Base-by-base conservation (phyloP, 495 filamentous ascomycete species). In the Penicillium pancosmium region DNA sequence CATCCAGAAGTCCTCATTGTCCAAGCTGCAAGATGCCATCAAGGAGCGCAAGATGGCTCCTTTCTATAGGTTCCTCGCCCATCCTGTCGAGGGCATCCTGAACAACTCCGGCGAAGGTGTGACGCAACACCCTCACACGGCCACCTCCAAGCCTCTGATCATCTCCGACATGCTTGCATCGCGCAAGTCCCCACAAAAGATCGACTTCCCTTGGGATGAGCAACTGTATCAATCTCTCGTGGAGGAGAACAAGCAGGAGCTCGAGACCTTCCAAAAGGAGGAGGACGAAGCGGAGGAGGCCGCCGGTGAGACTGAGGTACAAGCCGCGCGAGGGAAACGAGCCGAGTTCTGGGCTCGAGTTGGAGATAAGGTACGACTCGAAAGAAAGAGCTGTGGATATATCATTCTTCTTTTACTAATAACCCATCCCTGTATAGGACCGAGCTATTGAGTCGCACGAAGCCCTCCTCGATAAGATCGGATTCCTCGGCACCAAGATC, bases 331-430 rank as follows among this genome's bases (percentile, higher is more conserved):
- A 72, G 92, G 93, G 49, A 98, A 98, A 81, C 83, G 92, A 65
- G 94, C 95, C 34, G 94, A 98, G 69, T 94, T 94, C 77, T 97
- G 88, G 82, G 92, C 95, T 31, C 82, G 90, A 57, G 89, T 97
- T 56, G 93, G 91, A 57, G 94, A 98, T 73, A 98, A 98, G 88
- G 93, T 96, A 79, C 52, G 84, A 58, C 27, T 33, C 18, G 21
- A 25, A 35, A 19, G 19, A 35, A 23, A 7, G 12, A 16, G 6
- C 16, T 44, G 4, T 18, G 16, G 9, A 44, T 19, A 19, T 19
- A 9, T 44, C 41, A n/a, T 44, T 16, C 16, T 44, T 8, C 15
- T 12, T 46, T 13, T 48, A 27, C 7, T 27, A 25, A 48, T 27
- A 63, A 38, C 21, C 52, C 59, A 21, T 68, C 21, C 56, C 35